Conservation (phyloP, 768 basidiomycete genomes). For the Lactarius vividus region DNA sequence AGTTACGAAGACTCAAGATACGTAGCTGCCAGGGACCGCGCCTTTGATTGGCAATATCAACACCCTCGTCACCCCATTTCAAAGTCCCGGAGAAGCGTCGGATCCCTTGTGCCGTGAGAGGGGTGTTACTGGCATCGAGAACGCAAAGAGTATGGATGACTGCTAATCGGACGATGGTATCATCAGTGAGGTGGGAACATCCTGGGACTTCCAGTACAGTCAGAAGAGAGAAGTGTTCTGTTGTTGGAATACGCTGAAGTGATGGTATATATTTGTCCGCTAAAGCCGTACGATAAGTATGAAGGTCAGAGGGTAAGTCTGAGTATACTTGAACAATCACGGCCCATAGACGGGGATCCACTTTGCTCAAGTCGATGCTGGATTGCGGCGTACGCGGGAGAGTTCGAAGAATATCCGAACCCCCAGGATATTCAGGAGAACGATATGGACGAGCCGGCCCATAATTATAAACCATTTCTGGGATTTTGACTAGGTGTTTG, state of each 20-base stretch:
- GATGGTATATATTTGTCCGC: conserved; percentile 51
- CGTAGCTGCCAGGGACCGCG: conserved; percentile 30
- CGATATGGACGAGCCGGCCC: conserved; percentile 38
- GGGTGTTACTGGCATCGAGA: conserved; percentile 60
- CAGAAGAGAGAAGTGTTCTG: conserved; percentile 58
- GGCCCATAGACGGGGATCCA: conserved; percentile 63
- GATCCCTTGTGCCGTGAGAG: conserved; percentile 52
- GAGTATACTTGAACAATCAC: conserved; percentile 58
- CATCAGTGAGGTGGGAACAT: conserved; percentile 57
- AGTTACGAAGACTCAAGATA: conserved; percentile 26
- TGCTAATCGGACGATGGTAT: conserved; percentile 49
- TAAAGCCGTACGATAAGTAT: conserved; percentile 48
- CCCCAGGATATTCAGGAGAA: conserved; percentile 26
- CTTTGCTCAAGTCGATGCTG: conserved; percentile 26
- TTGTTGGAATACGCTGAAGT: conserved; percentile 55
- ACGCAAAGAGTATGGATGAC: conserved; percentile 54
- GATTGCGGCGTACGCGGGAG: conserved; percentile 34
- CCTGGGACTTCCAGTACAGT: conserved; percentile 60
- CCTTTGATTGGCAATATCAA: conserved; percentile 23
- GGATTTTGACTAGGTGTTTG: conserved; percentile 39
- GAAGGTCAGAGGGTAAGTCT: conserved; percentile 46
- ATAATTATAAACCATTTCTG: conserved; percentile 45
- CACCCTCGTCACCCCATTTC: conserved; percentile 36
- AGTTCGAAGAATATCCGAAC: conserved; percentile 40
- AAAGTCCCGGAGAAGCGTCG: conserved; percentile 51